These are phyloP conservation scores for Geotrichum bryndzae DNA, from an alignment of 1,139 yeast species.

Conservation along the genomic window DNA sequence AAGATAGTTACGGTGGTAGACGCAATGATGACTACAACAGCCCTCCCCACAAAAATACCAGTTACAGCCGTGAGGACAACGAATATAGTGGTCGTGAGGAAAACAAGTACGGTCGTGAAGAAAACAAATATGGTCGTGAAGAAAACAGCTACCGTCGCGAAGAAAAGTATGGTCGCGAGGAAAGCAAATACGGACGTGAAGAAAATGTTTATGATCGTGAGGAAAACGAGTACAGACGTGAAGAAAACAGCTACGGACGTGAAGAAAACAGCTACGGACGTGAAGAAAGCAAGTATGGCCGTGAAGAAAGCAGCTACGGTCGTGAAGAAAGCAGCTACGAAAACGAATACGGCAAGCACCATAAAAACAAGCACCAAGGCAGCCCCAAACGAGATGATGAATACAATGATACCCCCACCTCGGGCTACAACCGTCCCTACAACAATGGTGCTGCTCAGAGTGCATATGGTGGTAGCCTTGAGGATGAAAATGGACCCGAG, in stretches of 20 bases:
- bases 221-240: not conserved
- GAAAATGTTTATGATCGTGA: not conserved
- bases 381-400: not conserved
- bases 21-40: not conserved
- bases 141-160: not conserved
- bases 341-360: conserved; percentile 1
- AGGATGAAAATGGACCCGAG: not conserved
- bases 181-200: too few species aligned
- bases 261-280: not conserved
- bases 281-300: too few species aligned
- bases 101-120: not conserved
- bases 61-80: not conserved
- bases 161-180: not conserved
- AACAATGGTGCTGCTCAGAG: too few species aligned
- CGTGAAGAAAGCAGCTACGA: not conserved
- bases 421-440: too few species aligned
- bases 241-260: not conserved
- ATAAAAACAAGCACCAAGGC: not conserved
- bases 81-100: not conserved
- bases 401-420: too few species aligned
- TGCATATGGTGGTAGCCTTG: not conserved
- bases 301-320: not conserved
- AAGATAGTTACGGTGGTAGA: not conserved
- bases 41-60: not conserved
- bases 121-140: not conserved